A percentile compares a stretch with the other conserved stretches of the same genome.
Conservation (phyloP, 2,329 filamentous ascomycete genomes). For the Cordyceps javanica region DNA sequence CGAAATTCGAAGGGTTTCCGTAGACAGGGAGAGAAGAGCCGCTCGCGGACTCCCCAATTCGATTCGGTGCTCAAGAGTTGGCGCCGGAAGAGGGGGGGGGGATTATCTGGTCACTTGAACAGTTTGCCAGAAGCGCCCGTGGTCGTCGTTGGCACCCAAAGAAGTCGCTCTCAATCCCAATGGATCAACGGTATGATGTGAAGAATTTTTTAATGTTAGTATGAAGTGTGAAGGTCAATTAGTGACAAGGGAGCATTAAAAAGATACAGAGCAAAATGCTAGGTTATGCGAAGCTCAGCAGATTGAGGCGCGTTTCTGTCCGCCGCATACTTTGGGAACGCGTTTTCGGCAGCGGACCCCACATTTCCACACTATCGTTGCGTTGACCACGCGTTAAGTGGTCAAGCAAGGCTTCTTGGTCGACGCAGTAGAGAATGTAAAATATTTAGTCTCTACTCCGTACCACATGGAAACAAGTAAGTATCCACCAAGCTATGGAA, state of each 20-base stretch:
- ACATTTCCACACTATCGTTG: neutral
- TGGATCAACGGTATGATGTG: too few species aligned
- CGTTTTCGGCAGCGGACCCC: constrained; percentile 1
- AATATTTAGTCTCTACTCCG: too few species aligned
- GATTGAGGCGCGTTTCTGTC: neutral
- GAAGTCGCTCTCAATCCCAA: neutral
- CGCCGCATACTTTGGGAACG: neutral
- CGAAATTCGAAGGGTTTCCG: neutral
- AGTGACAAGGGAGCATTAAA: too few species aligned
- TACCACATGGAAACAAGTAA: too few species aligned
- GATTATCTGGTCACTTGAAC: too few species aligned
- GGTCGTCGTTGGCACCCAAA: neutral
- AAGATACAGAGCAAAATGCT: neutral
- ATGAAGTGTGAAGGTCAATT: too few species aligned
- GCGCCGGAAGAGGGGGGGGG: too few species aligned
- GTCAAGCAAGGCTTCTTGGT: neutral
- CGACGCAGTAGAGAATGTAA: too few species aligned
- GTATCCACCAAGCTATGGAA: too few species aligned
- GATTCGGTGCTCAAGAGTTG: too few species aligned
- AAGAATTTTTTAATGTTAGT: too few species aligned
- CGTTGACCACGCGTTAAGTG: constrained; percentile 3
- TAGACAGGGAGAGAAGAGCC: neutral
- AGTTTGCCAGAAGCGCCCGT: neutral
- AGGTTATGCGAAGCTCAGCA: too few species aligned
- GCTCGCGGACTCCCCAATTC: neutral